phyloP scores from a whole-genome alignment of 805 yeast species.

The Cyberlindnera petersonii region DNA sequence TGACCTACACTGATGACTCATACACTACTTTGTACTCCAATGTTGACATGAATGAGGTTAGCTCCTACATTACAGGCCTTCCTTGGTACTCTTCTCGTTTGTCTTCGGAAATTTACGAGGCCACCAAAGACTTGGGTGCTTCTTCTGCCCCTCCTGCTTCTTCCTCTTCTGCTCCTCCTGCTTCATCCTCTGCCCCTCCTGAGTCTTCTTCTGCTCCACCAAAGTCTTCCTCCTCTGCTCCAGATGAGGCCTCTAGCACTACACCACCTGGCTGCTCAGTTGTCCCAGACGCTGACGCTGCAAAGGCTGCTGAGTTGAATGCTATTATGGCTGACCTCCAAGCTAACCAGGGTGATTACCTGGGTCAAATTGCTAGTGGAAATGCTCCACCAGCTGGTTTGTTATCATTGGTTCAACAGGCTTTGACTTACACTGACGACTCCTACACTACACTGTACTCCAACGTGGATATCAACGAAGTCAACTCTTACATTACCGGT shows the following conservation, averaged over 20 bases:
- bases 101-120: slow-evolving; percentile 12
- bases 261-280: background rate
- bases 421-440: slow-evolving; percentile 21
- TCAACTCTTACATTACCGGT: slow-evolving; percentile 26
- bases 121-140: slow-evolving; percentile 9
- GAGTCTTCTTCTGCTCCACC: slow-evolving; percentile 19
- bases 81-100: slow-evolving; percentile 31
- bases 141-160: background rate
- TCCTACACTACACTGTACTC: slow-evolving; percentile 2
- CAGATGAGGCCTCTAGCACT: background rate
- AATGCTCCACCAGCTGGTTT: slow-evolving; percentile 28
- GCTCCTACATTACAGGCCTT: slow-evolving; percentile 28
- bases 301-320: slow-evolving; percentile 5
- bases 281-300: background rate
- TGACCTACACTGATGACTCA: slow-evolving; percentile 33
- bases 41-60: slow-evolving; percentile 26
- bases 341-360: slow-evolving; percentile 15
- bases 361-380: slow-evolving; percentile 17
- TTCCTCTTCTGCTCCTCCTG: slow-evolving; percentile 20
- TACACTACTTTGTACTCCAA: slow-evolving; percentile 30
- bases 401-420: slow-evolving; percentile 24
- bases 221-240: background rate
- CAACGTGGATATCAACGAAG: slow-evolving; percentile 2
- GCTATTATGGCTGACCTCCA: slow-evolving; percentile 15
- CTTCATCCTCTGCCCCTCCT: slow-evolving; percentile 29